Evolutionary conservation across 2,329 filamentous ascomycete species (phyloP), one percentile per base, ranked within the genome.

Genomic region (Aaosphaeria arxii): DNA sequence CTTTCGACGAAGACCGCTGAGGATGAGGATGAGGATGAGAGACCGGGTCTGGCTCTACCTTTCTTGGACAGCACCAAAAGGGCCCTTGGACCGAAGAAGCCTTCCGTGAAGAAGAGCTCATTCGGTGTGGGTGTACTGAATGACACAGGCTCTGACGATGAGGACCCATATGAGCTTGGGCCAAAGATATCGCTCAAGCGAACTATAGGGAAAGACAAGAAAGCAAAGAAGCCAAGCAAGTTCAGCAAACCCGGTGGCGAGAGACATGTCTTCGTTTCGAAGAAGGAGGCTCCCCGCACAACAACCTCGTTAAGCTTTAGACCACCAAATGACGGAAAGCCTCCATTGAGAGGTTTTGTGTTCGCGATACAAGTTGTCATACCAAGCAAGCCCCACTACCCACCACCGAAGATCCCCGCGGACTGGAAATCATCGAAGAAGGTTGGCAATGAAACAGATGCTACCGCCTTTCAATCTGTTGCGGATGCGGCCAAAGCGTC

Each of bases 111-210:
- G 47, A 87, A 85, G 61, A 83, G 87, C 3, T 89, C 88, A 0
- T 89, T 97, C 54, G 92, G 92, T 0, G 86, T 96, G 11, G 92
- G 92, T 0, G 78, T 96, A 1, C 72, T 97, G 41, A 96, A 97
- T 60, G 92, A 96, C 57, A 94, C 86, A 17, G 91, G 91, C 7
- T 96, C 92, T 4, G 94, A 97, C 57, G 91, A 96, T 41, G 94
- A 97, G 60, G 91, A 96, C 61, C 88, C 90, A 0, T 97, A 96
- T 64, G 88, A 92, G 49, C 86, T 97, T 45, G 92, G 92, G 0
- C 94, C 94, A 0, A 87, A 85, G 56, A 95, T 96, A 66, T 89
- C 86, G 9, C 96, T 95, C 70, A 95, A 89, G 59, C 83, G 85
- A 38, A 79, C 86, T 5, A 83, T 96, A 50, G 91, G 89, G 13